Conservation (phyloP, 2,329 filamentous ascomycete species). For the Phialophora chinensis region DNA sequence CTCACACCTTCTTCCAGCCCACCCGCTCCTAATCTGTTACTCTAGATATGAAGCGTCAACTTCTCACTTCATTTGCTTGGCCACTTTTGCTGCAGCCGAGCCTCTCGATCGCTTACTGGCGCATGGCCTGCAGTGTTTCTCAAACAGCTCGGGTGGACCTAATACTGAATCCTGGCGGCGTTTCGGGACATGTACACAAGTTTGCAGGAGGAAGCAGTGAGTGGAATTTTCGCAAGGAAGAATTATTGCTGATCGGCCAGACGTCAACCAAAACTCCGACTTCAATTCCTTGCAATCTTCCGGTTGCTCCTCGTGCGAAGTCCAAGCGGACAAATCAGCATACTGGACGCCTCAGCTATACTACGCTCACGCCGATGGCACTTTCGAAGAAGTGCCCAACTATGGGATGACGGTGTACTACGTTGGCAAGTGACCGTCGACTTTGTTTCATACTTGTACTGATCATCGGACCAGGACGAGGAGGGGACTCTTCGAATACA, state of each 20-base stretch:
- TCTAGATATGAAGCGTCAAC: constrained; percentile 24
- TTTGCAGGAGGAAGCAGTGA: constrained; percentile 78
- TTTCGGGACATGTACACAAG: constrained; percentile 72
- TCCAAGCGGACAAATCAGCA: constrained; percentile 80
- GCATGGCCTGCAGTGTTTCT: constrained; percentile 77
- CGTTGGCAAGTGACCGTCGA: constrained; percentile 39
- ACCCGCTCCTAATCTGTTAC: constrained; percentile 1
- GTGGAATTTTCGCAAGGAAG: constrained; percentile 45
- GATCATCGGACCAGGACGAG: constrained; percentile 43
- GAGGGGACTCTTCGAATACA: constrained; percentile 59
- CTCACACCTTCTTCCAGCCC: not conserved
- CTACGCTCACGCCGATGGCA: constrained; percentile 73
- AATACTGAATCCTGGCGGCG: constrained; percentile 66
- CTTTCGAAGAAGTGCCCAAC: constrained; percentile 45
- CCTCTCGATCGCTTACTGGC: constrained; percentile 72
- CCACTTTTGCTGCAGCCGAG: constrained; percentile 25
- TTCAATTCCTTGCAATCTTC: constrained; percentile 65
- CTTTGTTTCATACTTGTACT: constrained; percentile 42
- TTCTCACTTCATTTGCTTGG: constrained; percentile 16
- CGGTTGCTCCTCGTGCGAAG: constrained; percentile 83
- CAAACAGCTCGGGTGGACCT: constrained; percentile 70
- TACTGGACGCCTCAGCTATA: constrained; percentile 86
- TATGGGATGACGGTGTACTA: constrained; percentile 53
- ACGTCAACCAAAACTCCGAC: constrained; percentile 64
- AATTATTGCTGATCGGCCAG: constrained; percentile 51